phyloP scores from a whole-genome alignment of 2,329 filamentous ascomycete species.

The Colletotrichum musicola region DNA sequence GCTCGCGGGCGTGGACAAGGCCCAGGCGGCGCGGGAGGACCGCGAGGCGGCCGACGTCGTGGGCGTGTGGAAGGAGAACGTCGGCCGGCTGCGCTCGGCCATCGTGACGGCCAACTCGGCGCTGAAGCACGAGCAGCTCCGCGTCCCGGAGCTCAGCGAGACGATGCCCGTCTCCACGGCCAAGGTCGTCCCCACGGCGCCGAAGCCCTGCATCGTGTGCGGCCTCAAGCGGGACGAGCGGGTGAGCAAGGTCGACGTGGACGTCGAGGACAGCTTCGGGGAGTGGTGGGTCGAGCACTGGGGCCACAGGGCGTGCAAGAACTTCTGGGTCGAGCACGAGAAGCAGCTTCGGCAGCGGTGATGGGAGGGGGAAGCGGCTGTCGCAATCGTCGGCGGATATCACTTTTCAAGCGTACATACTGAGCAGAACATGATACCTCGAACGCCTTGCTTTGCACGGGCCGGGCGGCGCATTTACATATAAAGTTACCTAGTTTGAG shows the following conservation, averaged over 20 bases:
- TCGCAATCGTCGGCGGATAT: neutral
- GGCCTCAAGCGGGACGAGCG: conserved; percentile 91
- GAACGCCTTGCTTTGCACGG: conserved; percentile 7
- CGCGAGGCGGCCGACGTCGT: conserved; percentile 85
- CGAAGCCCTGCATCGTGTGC: conserved; percentile 85
- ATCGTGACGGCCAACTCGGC: conserved; percentile 74
- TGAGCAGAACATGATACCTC: conserved; percentile 29
- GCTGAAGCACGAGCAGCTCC: conserved; percentile 51
- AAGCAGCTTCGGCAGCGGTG: conserved; percentile 76
- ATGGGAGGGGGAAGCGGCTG: conserved; percentile 17
- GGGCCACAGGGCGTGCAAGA: conserved; percentile 82
- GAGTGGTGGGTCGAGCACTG: conserved; percentile 97
- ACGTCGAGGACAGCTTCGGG: conserved; percentile 90
- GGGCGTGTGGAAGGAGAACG: conserved; percentile 78
- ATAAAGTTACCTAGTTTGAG: conserved; percentile 3
- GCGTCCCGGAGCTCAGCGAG: conserved; percentile 78
- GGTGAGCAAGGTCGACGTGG: conserved; percentile 78
- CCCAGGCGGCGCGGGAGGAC: conserved; percentile 85
- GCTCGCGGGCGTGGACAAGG: conserved; percentile 85
- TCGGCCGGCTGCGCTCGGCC: conserved; percentile 80
- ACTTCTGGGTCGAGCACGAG: conserved; percentile 88
- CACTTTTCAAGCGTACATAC: conserved; percentile 11
- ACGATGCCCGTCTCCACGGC: conserved; percentile 76
- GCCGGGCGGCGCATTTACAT: neutral
- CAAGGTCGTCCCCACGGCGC: conserved; percentile 80